Conservation (phyloP, 1,139 yeast species). For the Saccharomyces hybrid region DNA sequence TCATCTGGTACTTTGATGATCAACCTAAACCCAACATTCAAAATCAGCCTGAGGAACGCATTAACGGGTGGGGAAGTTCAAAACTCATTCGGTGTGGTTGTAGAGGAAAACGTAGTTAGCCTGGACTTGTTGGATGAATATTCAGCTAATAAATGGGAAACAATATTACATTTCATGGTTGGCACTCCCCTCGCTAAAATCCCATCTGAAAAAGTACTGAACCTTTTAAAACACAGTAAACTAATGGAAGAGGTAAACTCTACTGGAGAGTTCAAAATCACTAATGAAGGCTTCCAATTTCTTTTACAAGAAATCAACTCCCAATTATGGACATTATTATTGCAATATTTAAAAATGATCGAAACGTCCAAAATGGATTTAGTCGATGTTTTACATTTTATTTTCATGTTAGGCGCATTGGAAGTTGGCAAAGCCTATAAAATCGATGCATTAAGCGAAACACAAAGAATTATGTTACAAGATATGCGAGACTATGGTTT, state of each 20-base stretch:
- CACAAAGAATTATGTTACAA: slow-evolving; percentile 80
- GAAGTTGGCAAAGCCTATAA: slow-evolving; percentile 87
- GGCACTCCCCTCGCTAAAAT: slow-evolving; percentile 66
- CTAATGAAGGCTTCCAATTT: slow-evolving; percentile 90
- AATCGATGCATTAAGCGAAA: slow-evolving; percentile 59
- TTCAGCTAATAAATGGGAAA: slow-evolving; percentile 88
- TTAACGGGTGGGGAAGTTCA: slow-evolving; percentile 61
- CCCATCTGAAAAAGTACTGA: slow-evolving; percentile 65
- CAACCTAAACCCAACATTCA: slow-evolving; percentile 64
- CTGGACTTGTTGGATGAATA: slow-evolving; percentile 64
- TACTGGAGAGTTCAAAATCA: slow-evolving; percentile 53
- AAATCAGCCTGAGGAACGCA: slow-evolving; percentile 71
- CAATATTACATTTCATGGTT: slow-evolving; percentile 93
- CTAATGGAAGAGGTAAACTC: slow-evolving; percentile 64
- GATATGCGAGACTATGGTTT: slow-evolving; percentile 90
- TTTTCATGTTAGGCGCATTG: slow-evolving; percentile 85
- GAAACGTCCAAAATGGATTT: slow-evolving; percentile 88
- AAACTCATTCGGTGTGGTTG: slow-evolving; percentile 47
- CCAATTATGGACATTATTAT: slow-evolving; percentile 85
- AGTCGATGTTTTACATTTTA: slow-evolving; percentile 88
- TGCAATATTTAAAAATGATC: slow-evolving; percentile 81
- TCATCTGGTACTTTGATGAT: slow-evolving; percentile 26
- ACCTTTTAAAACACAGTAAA: slow-evolving; percentile 64
- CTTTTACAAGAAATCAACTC: slow-evolving; percentile 86
- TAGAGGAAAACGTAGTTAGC: slow-evolving; percentile 44